Evolutionary conservation across 768 basidiomycete species (phyloP).

Genomic region (Hygrophorus russula): DNA sequence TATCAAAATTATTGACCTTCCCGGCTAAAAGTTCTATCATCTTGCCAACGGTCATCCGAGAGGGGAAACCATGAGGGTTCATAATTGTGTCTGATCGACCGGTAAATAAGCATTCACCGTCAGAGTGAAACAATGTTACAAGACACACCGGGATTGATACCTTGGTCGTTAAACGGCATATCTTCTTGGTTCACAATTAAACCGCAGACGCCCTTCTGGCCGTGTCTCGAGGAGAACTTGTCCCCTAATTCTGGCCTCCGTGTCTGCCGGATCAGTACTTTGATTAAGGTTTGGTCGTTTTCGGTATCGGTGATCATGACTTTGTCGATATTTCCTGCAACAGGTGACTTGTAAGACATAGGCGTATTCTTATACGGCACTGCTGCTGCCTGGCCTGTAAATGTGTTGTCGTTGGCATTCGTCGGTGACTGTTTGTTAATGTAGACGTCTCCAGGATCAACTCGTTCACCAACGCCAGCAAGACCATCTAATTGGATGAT

Average conservation of each 20-base stretch:
- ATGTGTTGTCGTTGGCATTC: conserved; percentile 86
- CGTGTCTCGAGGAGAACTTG: conserved; percentile 96
- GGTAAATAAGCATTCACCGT: background rate
- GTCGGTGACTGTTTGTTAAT: conserved; percentile 96
- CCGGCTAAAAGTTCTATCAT: conserved; percentile 98
- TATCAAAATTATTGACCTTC: conserved; percentile 43
- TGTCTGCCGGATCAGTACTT: conserved; percentile 95
- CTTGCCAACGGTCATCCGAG: conserved; percentile 98
- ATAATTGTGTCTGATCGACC: conserved; percentile 74
- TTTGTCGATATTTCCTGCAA: conserved; percentile 93
- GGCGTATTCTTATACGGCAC: conserved; percentile 89
- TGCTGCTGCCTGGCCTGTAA: conserved; percentile 72
- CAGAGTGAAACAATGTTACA: conserved; percentile 3
- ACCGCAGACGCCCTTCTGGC: conserved; percentile 98
- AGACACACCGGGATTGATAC: conserved; percentile 74
- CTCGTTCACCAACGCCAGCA: conserved; percentile 88
- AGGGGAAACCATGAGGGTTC: conserved; percentile 99
- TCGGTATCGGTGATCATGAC: conserved; percentile 96
- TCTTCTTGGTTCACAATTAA: conserved; percentile 98
- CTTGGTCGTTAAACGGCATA: conserved; percentile 98
- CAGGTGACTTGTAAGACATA: conserved; percentile 87
- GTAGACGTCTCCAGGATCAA: conserved; percentile 88
- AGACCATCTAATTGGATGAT: conserved; percentile 90
- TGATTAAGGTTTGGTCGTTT: conserved; percentile 92
- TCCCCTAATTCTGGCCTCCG: conserved; percentile 94